These are phyloP conservation scores for Paspalum vaginatum DNA, from an alignment of 176 grass and related monocot species.

Conservation along the genomic window DNA sequence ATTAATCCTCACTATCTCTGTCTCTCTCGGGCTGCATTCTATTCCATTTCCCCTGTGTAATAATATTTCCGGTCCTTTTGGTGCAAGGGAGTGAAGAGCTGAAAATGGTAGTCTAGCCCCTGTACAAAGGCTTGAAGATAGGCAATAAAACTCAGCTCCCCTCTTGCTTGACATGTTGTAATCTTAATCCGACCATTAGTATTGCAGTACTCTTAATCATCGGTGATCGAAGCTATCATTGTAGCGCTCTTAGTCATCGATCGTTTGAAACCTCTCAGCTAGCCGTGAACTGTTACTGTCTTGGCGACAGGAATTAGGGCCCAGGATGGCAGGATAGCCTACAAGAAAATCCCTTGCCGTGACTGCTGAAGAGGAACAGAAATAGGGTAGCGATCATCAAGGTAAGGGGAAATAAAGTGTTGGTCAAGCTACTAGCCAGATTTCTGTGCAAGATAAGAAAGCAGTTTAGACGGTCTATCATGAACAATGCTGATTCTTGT, in stretches of 20 bases:
- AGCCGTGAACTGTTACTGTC: background rate
- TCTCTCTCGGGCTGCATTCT: constrained; percentile 26
- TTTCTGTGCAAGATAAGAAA: background rate
- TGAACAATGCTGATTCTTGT: background rate
- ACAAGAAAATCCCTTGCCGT: background rate
- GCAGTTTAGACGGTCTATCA: background rate
- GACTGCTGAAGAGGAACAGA: background rate
- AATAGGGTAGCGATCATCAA: background rate
- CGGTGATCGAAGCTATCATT: background rate
- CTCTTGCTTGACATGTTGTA: constrained; percentile 41
- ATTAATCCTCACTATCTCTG: constrained; percentile 6
- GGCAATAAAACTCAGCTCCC: constrained; percentile 54
- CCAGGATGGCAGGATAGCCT: background rate
- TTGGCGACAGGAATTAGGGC: background rate
- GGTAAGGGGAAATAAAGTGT: background rate
- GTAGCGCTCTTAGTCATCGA: background rate
- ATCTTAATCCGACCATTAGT: background rate
- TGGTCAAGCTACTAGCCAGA: background rate
- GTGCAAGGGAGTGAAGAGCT: constrained; percentile 49
- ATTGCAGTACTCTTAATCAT: background rate
- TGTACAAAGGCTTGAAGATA: constrained; percentile 70
- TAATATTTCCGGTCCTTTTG: constrained; percentile 38
- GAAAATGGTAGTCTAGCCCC: constrained; percentile 20
- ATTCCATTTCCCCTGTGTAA: constrained; percentile 46
- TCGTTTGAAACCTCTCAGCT: background rate